These are phyloP conservation scores for Cercospora beticola DNA, from an alignment of 2,329 filamentous ascomycete species.

Conservation along the genomic window DNA sequence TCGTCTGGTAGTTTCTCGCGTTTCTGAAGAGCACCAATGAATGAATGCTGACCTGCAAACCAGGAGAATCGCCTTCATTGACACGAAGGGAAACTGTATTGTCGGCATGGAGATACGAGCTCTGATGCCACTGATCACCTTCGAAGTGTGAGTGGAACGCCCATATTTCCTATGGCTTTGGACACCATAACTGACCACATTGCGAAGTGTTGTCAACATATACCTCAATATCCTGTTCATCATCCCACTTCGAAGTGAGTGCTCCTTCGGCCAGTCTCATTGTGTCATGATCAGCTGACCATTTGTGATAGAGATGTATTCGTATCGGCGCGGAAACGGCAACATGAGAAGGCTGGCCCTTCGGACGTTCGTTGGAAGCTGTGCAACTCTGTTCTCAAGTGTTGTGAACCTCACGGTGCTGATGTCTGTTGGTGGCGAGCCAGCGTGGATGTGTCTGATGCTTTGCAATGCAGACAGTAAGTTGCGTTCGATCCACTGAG, in stretches of 20 bases:
- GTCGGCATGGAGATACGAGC: slow-evolving; percentile 17
- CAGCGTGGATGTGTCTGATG: slow-evolving; percentile 21
- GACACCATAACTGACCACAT: not conserved
- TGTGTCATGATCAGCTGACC: not conserved
- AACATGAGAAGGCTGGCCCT: slow-evolving; percentile 18
- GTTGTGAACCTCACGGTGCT: slow-evolving; percentile 21
- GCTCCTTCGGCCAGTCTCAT: no score
- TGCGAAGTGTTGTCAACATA: slow-evolving; percentile 13
- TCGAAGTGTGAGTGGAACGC: slow-evolving; percentile 11
- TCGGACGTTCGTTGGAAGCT: slow-evolving; percentile 21
- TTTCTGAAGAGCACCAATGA: not conserved
- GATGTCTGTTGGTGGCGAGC: slow-evolving; percentile 16
- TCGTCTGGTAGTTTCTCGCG: slow-evolving; percentile 12
- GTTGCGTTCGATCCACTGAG: not conserved
- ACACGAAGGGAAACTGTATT: slow-evolving; percentile 15
- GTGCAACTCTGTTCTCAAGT: slow-evolving; percentile 17
- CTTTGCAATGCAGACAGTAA: slow-evolving; percentile 21
- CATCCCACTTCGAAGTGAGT: slow-evolving; percentile 20
- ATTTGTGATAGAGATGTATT: slow-evolving; percentile 16
- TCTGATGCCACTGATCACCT: slow-evolving; percentile 17
- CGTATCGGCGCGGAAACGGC: slow-evolving; percentile 18
- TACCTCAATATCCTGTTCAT: slow-evolving; percentile 22
- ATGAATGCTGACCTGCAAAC: not conserved
- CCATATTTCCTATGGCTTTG: not conserved
- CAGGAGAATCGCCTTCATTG: slow-evolving; percentile 20